Evolutionary conservation across 2,329 filamentous ascomycete genomes (phyloP), one percentile per base, ranked within the genome.

Genomic region (Aureobasidium sp.): DNA sequence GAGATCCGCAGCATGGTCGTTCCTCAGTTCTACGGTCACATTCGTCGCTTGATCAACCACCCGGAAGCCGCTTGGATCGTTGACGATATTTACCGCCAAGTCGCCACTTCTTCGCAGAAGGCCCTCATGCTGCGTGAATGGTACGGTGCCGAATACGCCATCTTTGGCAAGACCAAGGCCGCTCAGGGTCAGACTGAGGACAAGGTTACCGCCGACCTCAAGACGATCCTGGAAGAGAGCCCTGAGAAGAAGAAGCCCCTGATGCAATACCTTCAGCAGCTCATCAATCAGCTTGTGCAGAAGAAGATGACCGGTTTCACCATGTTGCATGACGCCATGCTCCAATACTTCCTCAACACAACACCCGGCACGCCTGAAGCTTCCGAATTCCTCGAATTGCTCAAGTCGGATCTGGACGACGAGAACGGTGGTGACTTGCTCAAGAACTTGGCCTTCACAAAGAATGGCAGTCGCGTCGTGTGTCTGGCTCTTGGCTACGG

Each of bases 241-340:
- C 89, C 91, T 1, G 89, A 90, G 73, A 97, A 97, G 77, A 81
- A 89, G 57, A 81, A 80, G 12, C 83, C 88, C 0, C 90, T 96
- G 59, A 87, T 97, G 84, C 85, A 85, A 66, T 86, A 87, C 65
- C 76, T 97, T 52, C 79, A 85, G 59, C 86, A 88, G 60, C 80
- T 95, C 72, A 93, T 95, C 75, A 95, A 96, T 70, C 83, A 86
- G 57, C 79, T 98, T 37, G 80, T 97, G 42, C 90, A 98, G 71
- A 98, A 98, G 80, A 93, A 93, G 72, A 84, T 93, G 72, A 94
- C 89, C 1, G 91, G 89, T 8, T 97, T 98, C 71, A 97, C 91
- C 2, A 94, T 98, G 79, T 80, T 98, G 17, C 94, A 98, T 70
- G 93, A 97, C 64, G 93, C 93, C 45, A 95, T 98, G 90, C 76